Evolutionary conservation across 805 yeast species (phyloP).

Genomic region (Lachancea kluyveri): DNA sequence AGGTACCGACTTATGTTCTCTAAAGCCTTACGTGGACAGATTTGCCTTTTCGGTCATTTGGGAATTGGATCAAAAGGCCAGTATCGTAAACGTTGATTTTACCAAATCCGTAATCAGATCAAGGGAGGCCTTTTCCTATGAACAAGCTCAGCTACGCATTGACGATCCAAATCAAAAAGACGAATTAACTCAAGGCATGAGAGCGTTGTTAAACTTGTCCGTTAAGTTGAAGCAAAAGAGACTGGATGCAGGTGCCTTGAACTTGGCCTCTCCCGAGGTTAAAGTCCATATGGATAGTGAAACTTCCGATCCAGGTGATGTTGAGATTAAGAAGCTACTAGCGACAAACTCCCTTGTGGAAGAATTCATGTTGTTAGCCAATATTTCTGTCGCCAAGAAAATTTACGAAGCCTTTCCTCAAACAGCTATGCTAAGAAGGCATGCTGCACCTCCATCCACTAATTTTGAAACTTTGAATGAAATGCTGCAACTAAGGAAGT

Average conservation of each 20-base stretch:
- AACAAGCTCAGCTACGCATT: slow-evolving; percentile 84
- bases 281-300: slow-evolving; percentile 96
- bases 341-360: slow-evolving; percentile 96
- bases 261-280: slow-evolving; percentile 96
- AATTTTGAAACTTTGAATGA: slow-evolving; percentile 87
- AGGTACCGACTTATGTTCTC: slow-evolving; percentile 93
- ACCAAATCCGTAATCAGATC: slow-evolving; percentile 87
- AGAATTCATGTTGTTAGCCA: slow-evolving; percentile 97
- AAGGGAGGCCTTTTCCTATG: slow-evolving; percentile 91
- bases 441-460: slow-evolving; percentile 93
- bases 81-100: slow-evolving; percentile 70
- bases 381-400: slow-evolving; percentile 89
- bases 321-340: slow-evolving; percentile 78
- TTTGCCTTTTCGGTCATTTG: slow-evolving; percentile 93
- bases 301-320: slow-evolving; percentile 93
- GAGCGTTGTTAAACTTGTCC: slow-evolving; percentile 72
- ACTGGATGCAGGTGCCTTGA: slow-evolving; percentile 91
- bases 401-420: slow-evolving; percentile 93
- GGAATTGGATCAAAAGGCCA: slow-evolving; percentile 86
- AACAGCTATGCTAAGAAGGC: slow-evolving; percentile 97
- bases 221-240: slow-evolving; percentile 80
- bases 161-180: slow-evolving; percentile 74
- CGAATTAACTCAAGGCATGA: slow-evolving; percentile 84
- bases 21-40: slow-evolving; percentile 91
- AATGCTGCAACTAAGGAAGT: slow-evolving; percentile 76